phyloP scores from a whole-genome alignment of 306 rosid genomes.

The Fragaria iinumae region DNA sequence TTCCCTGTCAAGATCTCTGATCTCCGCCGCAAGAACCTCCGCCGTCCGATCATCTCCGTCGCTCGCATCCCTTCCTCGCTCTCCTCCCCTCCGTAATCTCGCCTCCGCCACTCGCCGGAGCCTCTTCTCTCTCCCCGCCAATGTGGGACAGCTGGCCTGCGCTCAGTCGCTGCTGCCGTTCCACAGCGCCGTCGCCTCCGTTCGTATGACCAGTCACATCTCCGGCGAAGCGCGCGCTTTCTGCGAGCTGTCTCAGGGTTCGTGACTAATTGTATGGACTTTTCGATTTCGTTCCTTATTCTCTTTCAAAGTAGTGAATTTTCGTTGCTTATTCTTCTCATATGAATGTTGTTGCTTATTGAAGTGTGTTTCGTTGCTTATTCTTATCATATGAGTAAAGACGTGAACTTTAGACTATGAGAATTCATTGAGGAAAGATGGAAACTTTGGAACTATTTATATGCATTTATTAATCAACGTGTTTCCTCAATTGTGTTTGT shows the following conservation, averaged over 20 bases:
- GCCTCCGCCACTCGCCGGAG: conserved; percentile 41
- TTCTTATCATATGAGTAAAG: neutral
- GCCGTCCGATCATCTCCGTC: conserved; percentile 33
- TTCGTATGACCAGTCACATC: conserved; percentile 47
- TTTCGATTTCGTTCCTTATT: neutral
- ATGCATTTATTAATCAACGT: neutral
- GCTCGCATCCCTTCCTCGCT: conserved; percentile 27
- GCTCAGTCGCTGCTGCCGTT: conserved; percentile 54
- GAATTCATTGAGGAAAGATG: neutral
- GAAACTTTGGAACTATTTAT: neutral
- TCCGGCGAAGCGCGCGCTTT: conserved; percentile 46
- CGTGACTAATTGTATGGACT: conserved; percentile 15
- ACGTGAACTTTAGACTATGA: neutral
- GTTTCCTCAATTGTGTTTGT: neutral
- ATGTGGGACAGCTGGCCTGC: conserved; percentile 41
- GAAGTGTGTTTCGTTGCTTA: neutral
- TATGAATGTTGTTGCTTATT: neutral
- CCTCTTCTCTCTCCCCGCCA: conserved; percentile 17
- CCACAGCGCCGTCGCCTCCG: conserved; percentile 45
- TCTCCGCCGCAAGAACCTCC: conserved; percentile 43
- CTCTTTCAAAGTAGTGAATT: neutral
- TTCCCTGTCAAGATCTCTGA: conserved; percentile 49
- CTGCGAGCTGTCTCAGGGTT: conserved; percentile 68
- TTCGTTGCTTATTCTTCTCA: neutral
- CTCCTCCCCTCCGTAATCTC: conserved; percentile 34